Evolutionary conservation across 1,139 yeast species (phyloP), one percentile per base, ranked within the genome.

Genomic region (Suhomyces panamericanus): DNA sequence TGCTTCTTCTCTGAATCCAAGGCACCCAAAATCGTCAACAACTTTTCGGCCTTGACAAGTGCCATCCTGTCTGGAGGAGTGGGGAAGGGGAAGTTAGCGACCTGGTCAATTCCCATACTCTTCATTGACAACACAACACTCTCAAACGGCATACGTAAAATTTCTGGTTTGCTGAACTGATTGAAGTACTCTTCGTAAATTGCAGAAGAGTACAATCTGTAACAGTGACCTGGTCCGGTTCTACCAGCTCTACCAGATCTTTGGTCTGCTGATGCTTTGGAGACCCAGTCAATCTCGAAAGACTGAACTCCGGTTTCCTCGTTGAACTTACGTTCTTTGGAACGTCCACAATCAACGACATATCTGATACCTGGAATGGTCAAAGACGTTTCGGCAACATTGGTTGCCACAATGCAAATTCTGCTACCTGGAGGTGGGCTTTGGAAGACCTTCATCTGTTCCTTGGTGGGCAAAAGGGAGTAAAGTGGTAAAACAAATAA

Each of bases 241-340:
- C 99, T 87, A 62, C 99, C 99, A 41, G 99, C 99, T 77, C 99
- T 85, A 66, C 99, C 99, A 30, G 96, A 70, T 69, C 99, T 78
- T 71, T 95, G 99, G 52, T 83, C 95, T 0, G 99, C 95, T 47
- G 96, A 87, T 0, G 99, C 99, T 58, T 95, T 90, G 32, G 96
- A 86, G 12, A 93, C 75, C 98, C 98, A 95, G 47, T 83, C 88
- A 41, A 95, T 78, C 59, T 87, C 95, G 64, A 87, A 95, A 47
- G 96, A 87, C 64, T 93, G 98, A 24, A 93, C 96, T 3, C 96
- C 96, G 9, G 90, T 87, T 26, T 81, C 85, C 52, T 86, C 87
- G 54, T 91, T 87, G 60, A 73, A 90, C 49, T 81, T 83, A 43
- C 97, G 77, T 62, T 91, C 98, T 57, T 95, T 95, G 0, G 96